A percentile compares a stretch with the other conserved stretches of the same genome.
Evolutionary conservation across 2,329 filamentous ascomycete species (phyloP).

Genomic region (Erysiphe pulchra): DNA sequence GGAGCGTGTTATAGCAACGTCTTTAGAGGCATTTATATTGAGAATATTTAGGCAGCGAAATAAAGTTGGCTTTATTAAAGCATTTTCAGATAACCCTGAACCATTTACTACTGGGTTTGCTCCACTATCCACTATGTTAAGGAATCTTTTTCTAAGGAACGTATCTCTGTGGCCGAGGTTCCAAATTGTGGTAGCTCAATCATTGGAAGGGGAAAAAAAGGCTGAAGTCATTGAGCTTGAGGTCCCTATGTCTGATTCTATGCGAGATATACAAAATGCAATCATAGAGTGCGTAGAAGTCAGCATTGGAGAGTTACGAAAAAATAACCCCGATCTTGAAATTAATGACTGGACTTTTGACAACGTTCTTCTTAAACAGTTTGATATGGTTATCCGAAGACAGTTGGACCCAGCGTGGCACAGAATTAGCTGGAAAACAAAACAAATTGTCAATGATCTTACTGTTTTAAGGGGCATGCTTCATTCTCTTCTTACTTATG

Average conservation of each 20-base stretch:
- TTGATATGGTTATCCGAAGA: conserved; percentile 65
- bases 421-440: conserved; percentile 79
- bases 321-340: conserved; percentile 67
- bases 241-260: conserved; percentile 81
- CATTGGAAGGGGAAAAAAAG: conserved; percentile 72
- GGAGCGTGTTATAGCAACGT: conserved; percentile 64
- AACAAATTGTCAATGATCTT: conserved; percentile 78
- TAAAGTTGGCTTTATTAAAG: conserved; percentile 79
- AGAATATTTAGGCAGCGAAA: conserved; percentile 88
- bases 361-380: conserved; percentile 75
- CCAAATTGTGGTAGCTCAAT: conserved; percentile 69
- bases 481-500: conserved; percentile 58
- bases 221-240: conserved; percentile 95
- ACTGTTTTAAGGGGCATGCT: conserved; percentile 62
- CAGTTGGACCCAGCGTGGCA: conserved; percentile 96
- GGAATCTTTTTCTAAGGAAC: conserved; percentile 73
- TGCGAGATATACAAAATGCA: conserved; percentile 82
- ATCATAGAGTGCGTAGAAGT: conserved; percentile 91
- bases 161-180: conserved; percentile 82
- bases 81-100: conserved; percentile 83
- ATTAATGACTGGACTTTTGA: conserved; percentile 96
- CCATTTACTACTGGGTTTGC: conserved; percentile 74
- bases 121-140: conserved; percentile 70
- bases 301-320: conserved; percentile 82
- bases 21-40: conserved; percentile 81